Percentiles rank a stretch among this genome's conserved stretches.
Evolutionary conservation across 2,329 filamentous ascomycete species (phyloP).

Genomic region (Colletotrichum nymphaeae): DNA sequence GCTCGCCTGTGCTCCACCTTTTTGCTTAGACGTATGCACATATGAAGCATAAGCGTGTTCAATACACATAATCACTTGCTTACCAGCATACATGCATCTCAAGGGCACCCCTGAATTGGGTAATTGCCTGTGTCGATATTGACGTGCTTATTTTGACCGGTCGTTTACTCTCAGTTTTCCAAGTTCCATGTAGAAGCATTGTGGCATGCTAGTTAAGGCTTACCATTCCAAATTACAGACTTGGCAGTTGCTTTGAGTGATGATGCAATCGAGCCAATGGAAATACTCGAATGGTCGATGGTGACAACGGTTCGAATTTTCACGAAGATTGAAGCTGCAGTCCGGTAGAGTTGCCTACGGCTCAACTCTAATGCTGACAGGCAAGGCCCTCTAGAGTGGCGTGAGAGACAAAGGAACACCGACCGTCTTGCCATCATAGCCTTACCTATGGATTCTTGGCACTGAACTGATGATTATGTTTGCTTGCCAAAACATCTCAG

Average conservation of each 20-base stretch:
- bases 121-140: not conserved
- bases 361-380: not conserved
- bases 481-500: not conserved
- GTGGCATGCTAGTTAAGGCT: not conserved
- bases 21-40: not conserved
- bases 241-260: not conserved
- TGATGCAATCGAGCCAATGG: not conserved
- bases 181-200: not conserved
- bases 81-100: not conserved
- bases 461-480: not conserved
- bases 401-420: not conserved
- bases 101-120: not conserved
- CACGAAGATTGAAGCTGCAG: not conserved
- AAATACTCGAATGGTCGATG: not conserved
- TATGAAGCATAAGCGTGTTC: not conserved
- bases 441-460: not conserved
- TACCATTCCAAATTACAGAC: not conserved
- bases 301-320: not conserved
- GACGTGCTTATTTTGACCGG: not conserved
- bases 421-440: not conserved
- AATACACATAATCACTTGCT: not conserved
- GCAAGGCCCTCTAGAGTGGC: not conserved
- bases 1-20: not conserved
- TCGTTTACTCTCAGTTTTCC: not conserved
- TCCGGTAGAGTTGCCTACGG: not conserved